Percentiles rank a stretch among this genome's conserved stretches.
Conservation (phyloP, 2,329 filamentous ascomycete species). For the Neoascochyta sp. region DNA sequence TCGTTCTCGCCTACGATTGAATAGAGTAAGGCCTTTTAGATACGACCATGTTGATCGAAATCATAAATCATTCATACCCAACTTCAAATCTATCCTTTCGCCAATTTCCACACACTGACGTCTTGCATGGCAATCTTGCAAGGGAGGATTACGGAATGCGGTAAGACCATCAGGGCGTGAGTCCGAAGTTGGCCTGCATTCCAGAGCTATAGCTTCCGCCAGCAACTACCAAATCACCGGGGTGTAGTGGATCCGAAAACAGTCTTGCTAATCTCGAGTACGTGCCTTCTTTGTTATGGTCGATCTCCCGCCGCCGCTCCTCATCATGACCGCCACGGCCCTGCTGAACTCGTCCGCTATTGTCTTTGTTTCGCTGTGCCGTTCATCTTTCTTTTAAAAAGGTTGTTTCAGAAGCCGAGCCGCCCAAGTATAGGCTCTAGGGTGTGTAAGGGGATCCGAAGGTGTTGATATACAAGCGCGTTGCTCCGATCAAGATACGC, state of each 20-base stretch:
- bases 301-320: slow-evolving; percentile 10
- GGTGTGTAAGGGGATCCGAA: no score
- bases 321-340: slow-evolving; percentile 9
- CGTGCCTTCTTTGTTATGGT: slow-evolving; percentile 27
- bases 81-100: background rate
- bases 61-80: slow-evolving; percentile 4
- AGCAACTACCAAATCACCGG: slow-evolving; percentile 5
- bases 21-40: slow-evolving; percentile 13
- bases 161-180: slow-evolving; percentile 8
- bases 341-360: slow-evolving; percentile 4
- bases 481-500: no score
- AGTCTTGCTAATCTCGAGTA: slow-evolving; percentile 18
- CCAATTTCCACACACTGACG: slow-evolving; percentile 1
- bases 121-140: slow-evolving; percentile 6
- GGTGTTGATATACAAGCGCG: no score
- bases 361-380: slow-evolving; percentile 13
- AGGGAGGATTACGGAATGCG: slow-evolving; percentile 20
- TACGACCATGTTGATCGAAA: slow-evolving; percentile 8
- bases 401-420: slow-evolving; percentile 12
- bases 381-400: slow-evolving; percentile 2
- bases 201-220: slow-evolving; percentile 9
- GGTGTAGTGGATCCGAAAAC: slow-evolving; percentile 11
- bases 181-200: slow-evolving; percentile 9
- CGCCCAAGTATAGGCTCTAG: no score
- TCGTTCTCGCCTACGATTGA: slow-evolving; percentile 6